Base-by-base conservation (phyloP, 2,329 filamentous ascomycete genomes). In the Lecanicillium sp. region DNA sequence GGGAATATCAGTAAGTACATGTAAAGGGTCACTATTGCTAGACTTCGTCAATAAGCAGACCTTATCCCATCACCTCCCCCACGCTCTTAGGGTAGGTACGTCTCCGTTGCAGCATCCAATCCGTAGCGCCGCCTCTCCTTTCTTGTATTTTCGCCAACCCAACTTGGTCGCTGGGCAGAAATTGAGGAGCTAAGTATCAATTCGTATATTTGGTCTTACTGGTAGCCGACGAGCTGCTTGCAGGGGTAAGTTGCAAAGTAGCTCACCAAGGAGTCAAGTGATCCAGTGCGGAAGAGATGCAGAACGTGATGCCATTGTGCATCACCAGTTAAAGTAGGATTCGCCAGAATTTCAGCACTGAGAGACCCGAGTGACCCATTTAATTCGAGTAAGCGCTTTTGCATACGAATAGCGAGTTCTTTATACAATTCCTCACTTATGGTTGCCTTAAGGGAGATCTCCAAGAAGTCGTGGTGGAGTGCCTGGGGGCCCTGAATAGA, bases 271-370 rank as follows among this genome's bases (percentile, higher is more conserved):
- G 31, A 33, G 20, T 33, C 31, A 13, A 33, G 11, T 15, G 31
- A 33, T 33, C 31, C 31, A 12, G 31, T 33, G 31, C 31, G 31
- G 20, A 33, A 33, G 31, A 33, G 18, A 7, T 33, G 31, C 16
- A 33, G 16, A 19, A 18, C 31, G 31, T 33, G 31, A 6, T 33
- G 31, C 31, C 31, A 33, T 33, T 33, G 31, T 33, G 31, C n/a
- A 33, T n/a, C 31, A 6, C 16, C 31, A 13, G 20, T 11, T 33
- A 33, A 15, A 19, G 13, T 19, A 33, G 31, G 31, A 13, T 33
- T 33, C 16, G 31, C 31, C 31, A 33, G 16, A 33, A 33, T 33
- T 12, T 33, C 31, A 19, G 12, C n/a, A 33, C 31, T 33, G 13
- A 33, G 31, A 12, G 31, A 33, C 14, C 20, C 31, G 14, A 33